Percentiles rank a stretch among this genome's conserved stretches.
Evolutionary conservation across 1,139 yeast species (phyloP).

Genomic region (Protomyces pachydermus): DNA sequence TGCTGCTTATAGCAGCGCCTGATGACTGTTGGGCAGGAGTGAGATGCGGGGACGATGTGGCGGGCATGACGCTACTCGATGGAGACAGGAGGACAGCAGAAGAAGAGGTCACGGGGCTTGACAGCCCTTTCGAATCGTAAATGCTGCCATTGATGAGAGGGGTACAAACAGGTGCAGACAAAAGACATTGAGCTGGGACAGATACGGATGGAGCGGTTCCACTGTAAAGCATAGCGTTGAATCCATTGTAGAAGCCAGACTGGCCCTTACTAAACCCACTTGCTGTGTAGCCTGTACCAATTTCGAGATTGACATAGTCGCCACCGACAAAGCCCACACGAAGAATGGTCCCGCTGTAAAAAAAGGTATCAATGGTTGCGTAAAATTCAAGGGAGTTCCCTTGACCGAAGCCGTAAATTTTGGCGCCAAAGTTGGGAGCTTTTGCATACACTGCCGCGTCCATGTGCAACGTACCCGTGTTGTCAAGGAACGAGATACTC

Average conservation of each 20-base stretch:
- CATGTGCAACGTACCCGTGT: constrained; percentile 3
- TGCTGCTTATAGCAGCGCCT: too few species aligned
- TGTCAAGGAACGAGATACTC: constrained; percentile 2
- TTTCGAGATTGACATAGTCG: neutral
- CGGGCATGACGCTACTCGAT: too few species aligned
- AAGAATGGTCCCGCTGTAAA: neutral
- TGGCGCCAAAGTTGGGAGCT: constrained; percentile 3
- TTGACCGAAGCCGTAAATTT: constrained; percentile 5
- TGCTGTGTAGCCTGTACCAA: constrained; percentile 3
- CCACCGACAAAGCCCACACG: neutral
- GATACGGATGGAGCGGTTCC: neutral
- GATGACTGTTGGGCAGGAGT: too few species aligned
- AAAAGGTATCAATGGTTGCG: neutral
- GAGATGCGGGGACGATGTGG: too few species aligned
- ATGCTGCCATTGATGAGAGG: too few species aligned
- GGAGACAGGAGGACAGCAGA: too few species aligned
- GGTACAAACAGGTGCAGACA: too few species aligned
- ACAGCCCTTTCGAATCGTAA: too few species aligned
- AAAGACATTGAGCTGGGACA: neutral
- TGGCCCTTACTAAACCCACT: neutral
- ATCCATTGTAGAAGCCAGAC: neutral
- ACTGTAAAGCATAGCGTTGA: constrained; percentile 3
- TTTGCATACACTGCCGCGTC: constrained; percentile 4
- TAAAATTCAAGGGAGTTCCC: constrained; percentile 10
- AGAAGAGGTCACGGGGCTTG: too few species aligned